A percentile compares a stretch with the other conserved stretches of the same genome.
Evolutionary conservation across 768 basidiomycete species (phyloP).

Genomic region (Boletus speciosus): DNA sequence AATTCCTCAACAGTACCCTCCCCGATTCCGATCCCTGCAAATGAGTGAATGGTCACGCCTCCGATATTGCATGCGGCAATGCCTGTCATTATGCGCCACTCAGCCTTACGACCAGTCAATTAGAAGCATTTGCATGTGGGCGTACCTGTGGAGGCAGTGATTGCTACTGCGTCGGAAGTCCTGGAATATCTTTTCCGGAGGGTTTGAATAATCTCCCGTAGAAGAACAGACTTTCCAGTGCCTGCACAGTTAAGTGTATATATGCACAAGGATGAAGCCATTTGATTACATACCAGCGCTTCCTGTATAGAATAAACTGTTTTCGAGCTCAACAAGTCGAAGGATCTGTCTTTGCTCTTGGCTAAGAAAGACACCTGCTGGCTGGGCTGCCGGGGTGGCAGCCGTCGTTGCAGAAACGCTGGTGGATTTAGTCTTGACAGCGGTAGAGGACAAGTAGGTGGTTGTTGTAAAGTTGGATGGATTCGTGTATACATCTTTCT

Average conservation of each 20-base stretch:
- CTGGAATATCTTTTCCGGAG: constrained; percentile 56
- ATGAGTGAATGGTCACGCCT: constrained; percentile 92
- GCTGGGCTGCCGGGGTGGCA: constrained; percentile 17
- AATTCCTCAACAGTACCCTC: constrained; percentile 61
- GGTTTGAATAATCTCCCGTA: constrained; percentile 84
- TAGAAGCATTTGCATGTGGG: background rate
- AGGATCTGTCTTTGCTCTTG: constrained; percentile 84
- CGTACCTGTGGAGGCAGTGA: constrained; percentile 91
- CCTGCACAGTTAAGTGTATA: constrained; percentile 45
- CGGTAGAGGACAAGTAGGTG: constrained; percentile 10
- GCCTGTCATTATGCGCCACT: constrained; percentile 37
- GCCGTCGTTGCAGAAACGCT: background rate
- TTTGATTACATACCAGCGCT: constrained; percentile 72
- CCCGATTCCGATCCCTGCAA: constrained; percentile 90
- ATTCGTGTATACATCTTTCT: constrained; percentile 33
- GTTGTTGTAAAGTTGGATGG: constrained; percentile 33
- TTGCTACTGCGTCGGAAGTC: constrained; percentile 71
- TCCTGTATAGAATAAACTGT: constrained; percentile 93
- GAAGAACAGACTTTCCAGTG: constrained; percentile 93
- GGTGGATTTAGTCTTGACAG: constrained; percentile 6
- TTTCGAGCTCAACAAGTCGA: constrained; percentile 64
- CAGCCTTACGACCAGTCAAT: background rate
- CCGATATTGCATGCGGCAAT: constrained; percentile 99
- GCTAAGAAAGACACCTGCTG: constrained; percentile 61
- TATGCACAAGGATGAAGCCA: constrained; percentile 14